phyloP scores from a whole-genome alignment of 805 yeast genomes.

The Dipodascopsis uninucleata region DNA sequence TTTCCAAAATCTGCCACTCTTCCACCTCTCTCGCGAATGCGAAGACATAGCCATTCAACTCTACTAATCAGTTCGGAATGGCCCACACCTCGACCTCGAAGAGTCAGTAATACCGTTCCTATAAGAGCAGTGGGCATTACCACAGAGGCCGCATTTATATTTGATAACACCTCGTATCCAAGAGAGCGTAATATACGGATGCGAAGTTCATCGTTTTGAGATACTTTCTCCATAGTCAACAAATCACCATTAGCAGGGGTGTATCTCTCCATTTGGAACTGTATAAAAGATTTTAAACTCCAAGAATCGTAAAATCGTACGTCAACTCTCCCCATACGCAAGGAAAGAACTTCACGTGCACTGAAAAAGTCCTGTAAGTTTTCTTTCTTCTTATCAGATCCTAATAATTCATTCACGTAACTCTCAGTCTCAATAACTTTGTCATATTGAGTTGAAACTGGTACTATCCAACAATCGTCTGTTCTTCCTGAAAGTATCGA shows the following conservation, averaged over 20 bases:
- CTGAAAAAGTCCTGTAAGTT: conserved; percentile 41
- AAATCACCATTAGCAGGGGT: conserved; percentile 1
- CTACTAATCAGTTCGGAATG: conserved; percentile 36
- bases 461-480: conserved; percentile 47
- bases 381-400: conserved; percentile 55
- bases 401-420: conserved; percentile 54
- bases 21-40: conserved; percentile 39
- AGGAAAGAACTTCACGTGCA: conserved; percentile 35
- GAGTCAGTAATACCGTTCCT: conserved; percentile 45
- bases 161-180: conserved; percentile 53
- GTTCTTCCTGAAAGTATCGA: conserved; percentile 44
- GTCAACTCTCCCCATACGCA: conserved; percentile 42
- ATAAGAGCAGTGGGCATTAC: conserved; percentile 54
- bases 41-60: conserved; percentile 38
- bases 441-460: conserved; percentile 58
- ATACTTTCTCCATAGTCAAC: conserved; percentile 14
- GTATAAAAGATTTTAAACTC: conserved; percentile 38
- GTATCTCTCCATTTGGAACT: conserved; percentile 30
- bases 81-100: conserved; percentile 41
- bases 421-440: conserved; percentile 54
- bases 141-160: conserved; percentile 48
- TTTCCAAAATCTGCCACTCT: conserved; percentile 38
- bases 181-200: conserved; percentile 43
- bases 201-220: conserved; percentile 18
- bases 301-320: conserved; percentile 43